phyloP scores from a whole-genome alignment of 2,329 filamentous ascomycete genomes.

The Cordyceps pruinosa region DNA sequence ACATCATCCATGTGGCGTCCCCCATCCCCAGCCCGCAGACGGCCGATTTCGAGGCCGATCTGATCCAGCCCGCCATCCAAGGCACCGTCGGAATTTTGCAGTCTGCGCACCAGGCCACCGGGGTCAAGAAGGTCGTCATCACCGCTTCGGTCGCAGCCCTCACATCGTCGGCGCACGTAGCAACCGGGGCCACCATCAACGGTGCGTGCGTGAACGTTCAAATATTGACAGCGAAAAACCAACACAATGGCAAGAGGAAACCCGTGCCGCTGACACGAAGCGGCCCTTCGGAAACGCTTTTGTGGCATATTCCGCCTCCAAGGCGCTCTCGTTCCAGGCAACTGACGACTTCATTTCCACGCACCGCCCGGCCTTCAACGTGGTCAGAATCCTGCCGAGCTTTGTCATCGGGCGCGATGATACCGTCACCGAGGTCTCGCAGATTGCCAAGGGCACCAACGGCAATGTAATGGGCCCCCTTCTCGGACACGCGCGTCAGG shows the following conservation, averaged over 20 bases:
- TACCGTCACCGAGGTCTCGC: constrained; percentile 19
- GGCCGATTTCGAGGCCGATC: constrained; percentile 12
- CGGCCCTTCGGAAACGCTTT: constrained; percentile 24
- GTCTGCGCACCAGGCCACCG: constrained; percentile 26
- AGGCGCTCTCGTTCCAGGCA: constrained; percentile 26
- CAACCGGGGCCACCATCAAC: constrained; percentile 10
- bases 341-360: constrained; percentile 27
- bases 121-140: constrained; percentile 35
- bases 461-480: constrained; percentile 27
- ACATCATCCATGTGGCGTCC: constrained; percentile 29
- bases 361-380: constrained; percentile 28
- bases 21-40: constrained; percentile 16
- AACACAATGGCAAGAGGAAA: not conserved
- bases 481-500: constrained; percentile 21
- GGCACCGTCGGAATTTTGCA: constrained; percentile 31
- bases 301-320: constrained; percentile 30
- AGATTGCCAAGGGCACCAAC: constrained; percentile 23
- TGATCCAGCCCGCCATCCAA: constrained; percentile 29
- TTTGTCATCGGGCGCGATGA: constrained; percentile 32
- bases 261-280: not conserved
- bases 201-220: not conserved
- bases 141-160: constrained; percentile 31
- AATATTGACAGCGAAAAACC: not conserved
- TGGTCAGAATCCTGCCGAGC: constrained; percentile 30
- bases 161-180: constrained; percentile 10